A percentile compares a stretch with the other conserved stretches of the same genome.
phyloP scores from a whole-genome alignment of 306 rosid genomes.

The Vachellia pachyceras region DNA sequence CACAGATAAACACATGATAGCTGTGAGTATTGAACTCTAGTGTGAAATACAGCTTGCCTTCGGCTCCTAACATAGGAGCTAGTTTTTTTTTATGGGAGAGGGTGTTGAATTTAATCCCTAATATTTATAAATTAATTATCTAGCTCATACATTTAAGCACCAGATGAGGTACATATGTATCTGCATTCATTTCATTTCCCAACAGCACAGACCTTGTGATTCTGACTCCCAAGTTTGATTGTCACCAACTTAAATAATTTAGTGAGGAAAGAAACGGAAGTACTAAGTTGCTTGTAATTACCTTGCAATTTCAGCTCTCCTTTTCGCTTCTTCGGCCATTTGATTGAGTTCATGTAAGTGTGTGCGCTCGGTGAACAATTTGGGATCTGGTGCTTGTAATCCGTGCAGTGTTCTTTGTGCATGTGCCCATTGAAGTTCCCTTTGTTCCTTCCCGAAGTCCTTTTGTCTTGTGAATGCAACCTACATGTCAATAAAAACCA shows the following conservation, averaged over 20 bases:
- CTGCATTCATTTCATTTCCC: not conserved
- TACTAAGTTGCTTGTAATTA: constrained; percentile 16
- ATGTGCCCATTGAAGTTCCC: constrained; percentile 99
- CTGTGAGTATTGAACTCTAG: not conserved
- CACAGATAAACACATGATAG: constrained; percentile 9
- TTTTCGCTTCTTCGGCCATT: constrained; percentile 98
- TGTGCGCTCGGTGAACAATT: constrained; percentile 81
- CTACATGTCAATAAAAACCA: constrained; percentile 48
- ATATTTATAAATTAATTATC: too few relatives aligned
- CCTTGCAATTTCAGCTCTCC: constrained; percentile 99
- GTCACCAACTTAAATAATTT: too few relatives aligned
- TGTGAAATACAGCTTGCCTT: too few relatives aligned
- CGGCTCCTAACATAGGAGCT: too few relatives aligned
- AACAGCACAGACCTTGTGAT: not conserved
- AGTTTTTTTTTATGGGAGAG: too few relatives aligned
- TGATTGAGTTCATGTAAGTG: constrained; percentile 89
- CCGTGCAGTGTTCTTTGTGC: constrained; percentile 98
- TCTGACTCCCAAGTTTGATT: not conserved
- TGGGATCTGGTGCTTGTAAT: constrained; percentile 82
- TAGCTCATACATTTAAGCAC: too few relatives aligned
- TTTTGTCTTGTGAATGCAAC: constrained; percentile 99
- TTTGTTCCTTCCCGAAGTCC: constrained; percentile 97
- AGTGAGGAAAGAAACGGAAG: not conserved
- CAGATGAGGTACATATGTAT: too few relatives aligned
- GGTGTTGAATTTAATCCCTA: too few relatives aligned